These are phyloP conservation scores for Zymoseptoria tritici DNA, from an alignment of 2,329 filamentous ascomycete genomes.

Conservation along the genomic window DNA sequence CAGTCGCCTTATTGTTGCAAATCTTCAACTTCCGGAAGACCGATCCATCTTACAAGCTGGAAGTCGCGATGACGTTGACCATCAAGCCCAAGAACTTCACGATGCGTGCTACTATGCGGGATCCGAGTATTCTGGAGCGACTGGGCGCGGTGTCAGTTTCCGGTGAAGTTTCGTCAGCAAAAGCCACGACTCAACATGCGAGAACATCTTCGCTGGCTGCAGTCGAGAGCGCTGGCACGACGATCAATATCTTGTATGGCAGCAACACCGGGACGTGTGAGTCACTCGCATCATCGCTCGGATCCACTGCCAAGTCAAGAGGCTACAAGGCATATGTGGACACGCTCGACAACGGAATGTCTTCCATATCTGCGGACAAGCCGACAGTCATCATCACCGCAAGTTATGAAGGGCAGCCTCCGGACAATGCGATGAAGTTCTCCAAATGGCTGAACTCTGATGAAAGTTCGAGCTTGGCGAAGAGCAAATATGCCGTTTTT, in stretches of 20 bases:
- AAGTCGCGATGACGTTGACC: slow-evolving; percentile 51
- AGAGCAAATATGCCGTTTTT: slow-evolving; percentile 35
- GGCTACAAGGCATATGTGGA: slow-evolving; percentile 32
- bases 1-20: slow-evolving; percentile 57
- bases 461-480: slow-evolving; percentile 21
- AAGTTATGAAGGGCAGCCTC: slow-evolving; percentile 37
- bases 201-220: slow-evolving; percentile 20
- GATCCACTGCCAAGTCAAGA: slow-evolving; percentile 29
- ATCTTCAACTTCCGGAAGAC: slow-evolving; percentile 61
- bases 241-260: slow-evolving; percentile 61
- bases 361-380: slow-evolving; percentile 28
- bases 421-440: slow-evolving; percentile 38
- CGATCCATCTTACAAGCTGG: slow-evolving; percentile 52
- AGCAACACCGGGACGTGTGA: slow-evolving; percentile 57
- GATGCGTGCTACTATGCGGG: slow-evolving; percentile 51
- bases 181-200: not conserved
- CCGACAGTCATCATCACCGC: slow-evolving; percentile 35
- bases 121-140: slow-evolving; percentile 23
- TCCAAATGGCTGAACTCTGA: slow-evolving; percentile 31
- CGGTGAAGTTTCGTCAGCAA: slow-evolving; percentile 22
- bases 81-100: slow-evolving; percentile 57
- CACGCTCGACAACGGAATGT: slow-evolving; percentile 26
- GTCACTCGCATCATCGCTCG: slow-evolving; percentile 33
- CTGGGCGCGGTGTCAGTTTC: slow-evolving; percentile 38
- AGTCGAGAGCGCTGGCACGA: slow-evolving; percentile 29